Percentiles rank a stretch among this genome's conserved stretches.
These are phyloP conservation scores for Verbascum thapsus DNA, from an alignment of 257 asterid species.

Conservation along the genomic window DNA sequence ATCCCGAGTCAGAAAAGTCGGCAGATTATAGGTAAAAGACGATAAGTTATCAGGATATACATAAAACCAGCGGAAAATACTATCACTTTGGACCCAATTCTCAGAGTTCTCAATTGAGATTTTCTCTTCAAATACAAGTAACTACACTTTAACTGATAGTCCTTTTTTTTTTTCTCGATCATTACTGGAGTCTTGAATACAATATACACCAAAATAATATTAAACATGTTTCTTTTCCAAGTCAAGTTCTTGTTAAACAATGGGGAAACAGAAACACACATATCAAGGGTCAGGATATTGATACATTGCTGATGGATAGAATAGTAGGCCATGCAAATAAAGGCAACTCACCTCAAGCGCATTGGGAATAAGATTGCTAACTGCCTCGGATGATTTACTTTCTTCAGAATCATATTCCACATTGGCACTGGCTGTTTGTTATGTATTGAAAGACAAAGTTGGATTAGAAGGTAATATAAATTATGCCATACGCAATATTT, in stretches of 20 bases:
- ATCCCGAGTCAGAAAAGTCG: background rate
- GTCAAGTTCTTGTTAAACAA: constrained; percentile 13
- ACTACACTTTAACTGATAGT: background rate
- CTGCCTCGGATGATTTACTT: constrained; percentile 36
- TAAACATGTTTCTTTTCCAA: background rate
- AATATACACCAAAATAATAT: constrained; percentile 24
- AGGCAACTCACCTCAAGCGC: constrained; percentile 52
- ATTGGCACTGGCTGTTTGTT: constrained; percentile 34
- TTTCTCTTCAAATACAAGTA: constrained; percentile 14
- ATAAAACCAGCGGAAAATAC: constrained; percentile 1
- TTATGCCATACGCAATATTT: background rate
- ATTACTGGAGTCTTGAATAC: background rate
- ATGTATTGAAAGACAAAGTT: constrained; percentile 14
- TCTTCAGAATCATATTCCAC: constrained; percentile 44
- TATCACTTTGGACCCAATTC: background rate
- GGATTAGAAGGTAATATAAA: constrained; percentile 14
- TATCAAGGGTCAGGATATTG: constrained; percentile 15
- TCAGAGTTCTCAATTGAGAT: constrained; percentile 6
- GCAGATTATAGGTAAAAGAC: constrained; percentile 13
- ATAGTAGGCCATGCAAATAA: constrained; percentile 13
- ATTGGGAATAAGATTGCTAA: constrained; percentile 52
- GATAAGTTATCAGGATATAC: background rate
- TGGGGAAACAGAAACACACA: background rate
- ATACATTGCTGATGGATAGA: constrained; percentile 5
- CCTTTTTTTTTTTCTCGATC: too few species aligned